Evolutionary conservation across 441 rosid genomes (phyloP).

Genomic region (Populus trichocarpa): DNA sequence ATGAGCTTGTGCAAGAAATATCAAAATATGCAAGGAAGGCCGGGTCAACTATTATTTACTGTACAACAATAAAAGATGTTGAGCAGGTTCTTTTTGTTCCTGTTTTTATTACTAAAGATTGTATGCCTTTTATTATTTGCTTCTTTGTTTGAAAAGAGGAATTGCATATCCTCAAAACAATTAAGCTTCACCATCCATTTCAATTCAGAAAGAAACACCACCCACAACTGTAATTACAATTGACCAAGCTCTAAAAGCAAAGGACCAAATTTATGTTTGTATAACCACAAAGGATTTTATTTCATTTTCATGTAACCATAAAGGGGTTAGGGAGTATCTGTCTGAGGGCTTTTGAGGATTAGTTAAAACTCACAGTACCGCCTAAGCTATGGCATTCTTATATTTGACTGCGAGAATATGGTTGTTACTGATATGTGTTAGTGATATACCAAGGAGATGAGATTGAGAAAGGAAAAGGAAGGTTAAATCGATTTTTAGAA

Average conservation of each 20-base stretch:
- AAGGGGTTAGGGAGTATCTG: not conserved
- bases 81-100: constrained; percentile 33
- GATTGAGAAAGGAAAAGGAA: not conserved
- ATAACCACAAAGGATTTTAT: not conserved
- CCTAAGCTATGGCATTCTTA: not conserved
- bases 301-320: not conserved
- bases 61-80: constrained; percentile 45
- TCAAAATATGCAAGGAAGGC: constrained; percentile 26
- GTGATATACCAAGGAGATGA: not conserved
- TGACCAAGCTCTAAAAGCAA: not conserved
- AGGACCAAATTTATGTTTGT: not conserved
- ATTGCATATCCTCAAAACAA: not conserved
- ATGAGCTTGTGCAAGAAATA: constrained; percentile 45
- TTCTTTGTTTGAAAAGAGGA: constrained; percentile 1
- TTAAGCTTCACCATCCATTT: not conserved
- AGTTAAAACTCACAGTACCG: not conserved
- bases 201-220: not conserved
- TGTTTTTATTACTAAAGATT: not conserved
- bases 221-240: not conserved
- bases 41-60: constrained; percentile 44
- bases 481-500: not conserved
- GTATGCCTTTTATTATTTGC: not conserved
- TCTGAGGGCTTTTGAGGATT: not conserved
- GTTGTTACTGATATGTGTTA: not conserved
- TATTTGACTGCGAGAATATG: not conserved